Conservation (phyloP, 148 eudicot species). For the Nepenthes mirabilis region DNA sequence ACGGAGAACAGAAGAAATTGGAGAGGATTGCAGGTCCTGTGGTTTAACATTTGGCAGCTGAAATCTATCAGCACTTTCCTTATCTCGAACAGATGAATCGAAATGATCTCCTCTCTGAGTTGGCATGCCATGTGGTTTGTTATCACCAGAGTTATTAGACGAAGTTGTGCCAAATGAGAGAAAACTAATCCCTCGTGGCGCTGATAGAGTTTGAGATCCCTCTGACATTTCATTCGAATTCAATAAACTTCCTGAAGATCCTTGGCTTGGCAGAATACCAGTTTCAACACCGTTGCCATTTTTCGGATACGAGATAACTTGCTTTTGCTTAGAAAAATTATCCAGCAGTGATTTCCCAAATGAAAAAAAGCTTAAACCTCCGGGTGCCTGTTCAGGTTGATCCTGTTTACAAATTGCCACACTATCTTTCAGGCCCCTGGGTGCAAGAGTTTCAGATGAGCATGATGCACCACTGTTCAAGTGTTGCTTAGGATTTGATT, state of each 20-base stretch:
- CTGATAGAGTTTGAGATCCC: constrained; percentile 4
- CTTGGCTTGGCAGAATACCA: constrained; percentile 10
- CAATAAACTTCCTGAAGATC: background rate
- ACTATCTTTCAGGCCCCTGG: constrained; percentile 13
- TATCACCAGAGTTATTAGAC: no score
- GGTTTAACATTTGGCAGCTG: constrained; percentile 10
- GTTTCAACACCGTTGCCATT: constrained; percentile 15
- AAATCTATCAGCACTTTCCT: constrained; percentile 7
- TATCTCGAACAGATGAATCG: constrained; percentile 11
- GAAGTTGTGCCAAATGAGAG: constrained; percentile 3
- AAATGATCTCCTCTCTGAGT: constrained; percentile 6
- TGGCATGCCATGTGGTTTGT: background rate
- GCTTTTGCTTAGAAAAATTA: constrained; percentile 17
- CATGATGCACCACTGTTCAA: constrained; percentile 9
- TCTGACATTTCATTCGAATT: constrained; percentile 12
- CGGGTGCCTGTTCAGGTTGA: constrained; percentile 31
- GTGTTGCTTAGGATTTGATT: constrained; percentile 20
- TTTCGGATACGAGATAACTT: constrained; percentile 19
- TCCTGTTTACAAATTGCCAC: constrained; percentile 4
- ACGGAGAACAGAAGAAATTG: constrained; percentile 10
- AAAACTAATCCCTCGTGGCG: background rate
- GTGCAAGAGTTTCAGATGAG: constrained; percentile 10
- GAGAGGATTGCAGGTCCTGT: constrained; percentile 4
- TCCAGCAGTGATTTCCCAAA: constrained; percentile 25
- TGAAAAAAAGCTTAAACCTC: constrained; percentile 51